Base-by-base conservation (phyloP, 1,284 basidiomycete species). In the Ceratobasidium sp. region DNA sequence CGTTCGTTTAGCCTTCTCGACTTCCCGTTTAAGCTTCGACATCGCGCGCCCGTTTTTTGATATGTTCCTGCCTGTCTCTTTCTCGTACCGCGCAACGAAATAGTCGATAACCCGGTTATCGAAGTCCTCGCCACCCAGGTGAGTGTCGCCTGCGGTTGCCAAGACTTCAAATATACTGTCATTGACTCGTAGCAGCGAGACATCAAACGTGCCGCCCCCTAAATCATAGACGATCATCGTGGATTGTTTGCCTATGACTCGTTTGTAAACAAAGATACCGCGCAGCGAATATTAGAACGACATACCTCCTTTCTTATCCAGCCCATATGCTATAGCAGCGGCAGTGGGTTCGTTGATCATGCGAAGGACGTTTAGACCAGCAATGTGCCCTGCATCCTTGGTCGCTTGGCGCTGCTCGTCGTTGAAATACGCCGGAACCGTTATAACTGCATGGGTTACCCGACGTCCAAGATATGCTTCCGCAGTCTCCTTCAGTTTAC, bases 321-420 rank as follows among this genome's bases (percentile, higher is more conserved):
- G 92, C 86, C 97, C 97, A 83, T 98, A 98, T 77, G 97, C 96
- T 82, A 96, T 95, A 74, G 97, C 97, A 76, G 97, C 96, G 64
- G 97, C 96, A 62, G 97, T 98, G 67, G 97, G 97, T 84, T 99
- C 97, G 84, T 98, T 98, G 84, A 99, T 96, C 82, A 98, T 98
- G 84, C 96, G 94, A 78, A 98, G 92, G 74, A 98, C 94, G 76
- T 91, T 89, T 67, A 99, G 92, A 82, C 97, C 96, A 62, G 97
- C 95, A 78, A 98, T 98, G 46, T 92, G 93, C 78, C 97, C 97
- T 76, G 97, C 96, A 80, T 99, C 97, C 86, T 98, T 98, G 83
- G 97, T 99, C 12, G 96, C 97, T 81, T 97, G 95, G 82, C 96
- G 95, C 84, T 99, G 97, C 80, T 96, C 94, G 84, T 99, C 96